Percentiles rank a stretch among this genome's conserved stretches.
Evolutionary conservation across 2,329 filamentous ascomycete species (phyloP).

Genomic region (Diaporthe capsici): DNA sequence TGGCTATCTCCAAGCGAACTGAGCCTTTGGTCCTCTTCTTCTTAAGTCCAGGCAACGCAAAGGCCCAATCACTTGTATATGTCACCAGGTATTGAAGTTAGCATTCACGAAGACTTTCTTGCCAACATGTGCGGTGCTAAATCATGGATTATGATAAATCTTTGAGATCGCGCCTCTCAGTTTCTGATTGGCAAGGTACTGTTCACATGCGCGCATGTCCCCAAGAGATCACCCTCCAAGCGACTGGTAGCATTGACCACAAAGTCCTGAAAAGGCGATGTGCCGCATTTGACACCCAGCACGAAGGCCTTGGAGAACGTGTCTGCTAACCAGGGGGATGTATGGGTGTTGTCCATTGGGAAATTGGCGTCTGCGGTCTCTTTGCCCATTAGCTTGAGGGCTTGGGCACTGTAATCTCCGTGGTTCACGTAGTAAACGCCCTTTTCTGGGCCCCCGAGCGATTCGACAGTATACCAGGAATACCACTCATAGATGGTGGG

Average conservation of each 20-base stretch:
- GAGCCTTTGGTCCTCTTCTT: no score
- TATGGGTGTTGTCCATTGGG: conserved; percentile 43
- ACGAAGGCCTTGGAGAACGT: conserved; percentile 40
- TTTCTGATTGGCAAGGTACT: conserved; percentile 39
- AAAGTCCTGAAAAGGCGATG: conserved; percentile 38
- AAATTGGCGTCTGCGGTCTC: conserved; percentile 36
- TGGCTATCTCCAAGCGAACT: neutral
- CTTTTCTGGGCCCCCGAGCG: conserved; percentile 36
- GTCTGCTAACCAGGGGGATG: conserved; percentile 41
- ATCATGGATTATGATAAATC: neutral
- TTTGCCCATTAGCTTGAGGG: conserved; percentile 36
- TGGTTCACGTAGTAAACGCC: conserved; percentile 42
- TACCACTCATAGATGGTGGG: conserved; percentile 41
- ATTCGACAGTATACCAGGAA: conserved; percentile 39
- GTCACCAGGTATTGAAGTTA: neutral
- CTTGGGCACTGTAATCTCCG: conserved; percentile 40
- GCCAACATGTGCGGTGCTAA: neutral
- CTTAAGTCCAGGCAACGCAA: neutral
- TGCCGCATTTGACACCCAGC: conserved; percentile 42
- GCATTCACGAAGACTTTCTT: neutral
- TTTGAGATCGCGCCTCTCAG: neutral
- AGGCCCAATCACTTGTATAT: neutral
- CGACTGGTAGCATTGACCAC: conserved; percentile 41
- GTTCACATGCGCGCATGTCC: conserved; percentile 38
- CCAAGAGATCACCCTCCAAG: conserved; percentile 36